Evolutionary conservation across 1,284 basidiomycete genomes (phyloP), one percentile per base, ranked within the genome.

Genomic region (Microbotryomycetes sp.): DNA sequence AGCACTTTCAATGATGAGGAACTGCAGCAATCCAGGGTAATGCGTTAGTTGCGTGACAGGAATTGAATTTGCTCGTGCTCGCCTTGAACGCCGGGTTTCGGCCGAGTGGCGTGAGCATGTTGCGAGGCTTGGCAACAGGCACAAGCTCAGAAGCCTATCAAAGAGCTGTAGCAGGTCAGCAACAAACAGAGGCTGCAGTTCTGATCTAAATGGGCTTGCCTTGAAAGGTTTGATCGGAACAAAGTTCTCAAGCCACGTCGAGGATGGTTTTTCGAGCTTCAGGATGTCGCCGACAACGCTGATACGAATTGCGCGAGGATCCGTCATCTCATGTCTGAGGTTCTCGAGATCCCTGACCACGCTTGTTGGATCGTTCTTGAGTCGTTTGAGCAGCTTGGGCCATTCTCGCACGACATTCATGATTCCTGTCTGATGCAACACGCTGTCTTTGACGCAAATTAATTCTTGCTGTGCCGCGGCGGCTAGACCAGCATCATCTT

Each of bases 271-370:
- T n/a, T 81, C 72, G 48, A 97, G 74, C 49, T 77, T 78, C 32
- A 91, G 70, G 46, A 98, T 80, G 72, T 96, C 85, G 23, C 94
- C 94, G 4, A 85, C 83, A 3, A 97, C 87, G 12, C 88, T 86
- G 72, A 97, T 88, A 28, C 93, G 84, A 55, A 93, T 79, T 45
- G 86, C 86, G 31, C 84, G 82, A 2, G 92, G 88, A 61, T 86
- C 80, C 26, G 85, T 86, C 60, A 92, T 69, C 66, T 78, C 76
- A 63, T 80, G 77, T 66, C 89, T 80, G 54, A 92, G 82, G 69
- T 84, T 81, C 70, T 92, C 83, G 56, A 96, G 82, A 59, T 85
- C 83, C 32, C 80, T 77, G 59, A 91, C 81, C 3, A 90, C 86
- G 56, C 80, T 77, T 15, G 85, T 82, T 1, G 92, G 89, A 5